These are phyloP conservation scores for Lolium multiflorum DNA, from an alignment of 176 grass and related monocot species.

Conservation along the genomic window DNA sequence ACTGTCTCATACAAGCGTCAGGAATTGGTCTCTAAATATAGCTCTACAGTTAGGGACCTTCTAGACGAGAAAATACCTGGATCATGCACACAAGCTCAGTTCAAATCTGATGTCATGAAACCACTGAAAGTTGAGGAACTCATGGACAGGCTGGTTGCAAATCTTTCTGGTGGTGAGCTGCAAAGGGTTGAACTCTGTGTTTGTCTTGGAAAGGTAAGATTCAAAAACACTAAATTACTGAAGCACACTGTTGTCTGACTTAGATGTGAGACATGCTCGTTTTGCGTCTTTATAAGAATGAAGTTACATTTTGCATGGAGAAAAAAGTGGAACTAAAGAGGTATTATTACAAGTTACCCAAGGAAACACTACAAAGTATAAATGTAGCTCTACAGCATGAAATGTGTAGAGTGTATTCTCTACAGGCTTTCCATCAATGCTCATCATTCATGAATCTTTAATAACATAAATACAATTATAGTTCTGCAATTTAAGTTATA, in stretches of 20 bases:
- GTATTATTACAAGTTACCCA: neutral
- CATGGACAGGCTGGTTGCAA: constrained; percentile 81
- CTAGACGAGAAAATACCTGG: constrained; percentile 69
- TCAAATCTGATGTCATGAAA: constrained; percentile 88
- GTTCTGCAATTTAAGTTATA: neutral
- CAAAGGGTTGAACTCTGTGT: constrained; percentile 87
- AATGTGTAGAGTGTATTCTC: neutral
- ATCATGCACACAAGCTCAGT: constrained; percentile 69
- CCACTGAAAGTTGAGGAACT: constrained; percentile 89
- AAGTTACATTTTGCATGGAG: neutral
- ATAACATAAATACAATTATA: constrained; percentile 8
- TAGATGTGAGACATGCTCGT: neutral
- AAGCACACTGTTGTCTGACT: neutral
- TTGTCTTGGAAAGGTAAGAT: constrained; percentile 87
- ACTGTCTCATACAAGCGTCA: constrained; percentile 85
- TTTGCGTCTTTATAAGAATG: neutral
- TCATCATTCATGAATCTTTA: constrained; percentile 22
- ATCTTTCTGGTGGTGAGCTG: constrained; percentile 94
- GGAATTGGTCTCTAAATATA: constrained; percentile 71
- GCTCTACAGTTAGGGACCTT: constrained; percentile 61
- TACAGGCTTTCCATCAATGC: neutral
- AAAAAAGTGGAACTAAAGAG: neutral
- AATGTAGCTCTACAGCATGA: neutral
- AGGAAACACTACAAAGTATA: neutral
- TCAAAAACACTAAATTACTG: neutral